Evolutionary conservation across 2,329 filamentous ascomycete genomes (phyloP).

Genomic region (Botryosphaeria dothidea): DNA sequence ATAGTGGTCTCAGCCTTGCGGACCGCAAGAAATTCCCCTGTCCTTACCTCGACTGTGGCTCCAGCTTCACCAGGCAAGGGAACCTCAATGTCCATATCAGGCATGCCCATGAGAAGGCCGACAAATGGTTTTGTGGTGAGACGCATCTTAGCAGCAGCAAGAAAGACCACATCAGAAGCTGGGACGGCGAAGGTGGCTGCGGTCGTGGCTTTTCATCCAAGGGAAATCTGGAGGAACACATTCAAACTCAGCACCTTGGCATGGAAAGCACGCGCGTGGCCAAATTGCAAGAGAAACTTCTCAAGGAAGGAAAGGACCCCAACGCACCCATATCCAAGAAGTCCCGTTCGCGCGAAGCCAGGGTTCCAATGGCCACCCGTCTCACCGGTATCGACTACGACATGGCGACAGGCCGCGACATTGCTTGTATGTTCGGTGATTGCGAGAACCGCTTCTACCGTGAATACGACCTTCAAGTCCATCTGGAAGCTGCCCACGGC

Average conservation of each 20-base stretch:
- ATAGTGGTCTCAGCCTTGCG: slow-evolving; percentile 53
- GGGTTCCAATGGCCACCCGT: slow-evolving; percentile 41
- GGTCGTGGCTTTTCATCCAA: slow-evolving; percentile 76
- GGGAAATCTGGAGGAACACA: slow-evolving; percentile 76
- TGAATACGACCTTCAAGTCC: slow-evolving; percentile 59
- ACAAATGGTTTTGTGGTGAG: slow-evolving; percentile 75
- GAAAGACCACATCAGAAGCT: slow-evolving; percentile 58
- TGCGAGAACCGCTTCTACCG: slow-evolving; percentile 47
- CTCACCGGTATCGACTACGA: slow-evolving; percentile 60
- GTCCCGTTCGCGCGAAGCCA: slow-evolving; percentile 16
- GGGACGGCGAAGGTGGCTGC: slow-evolving; percentile 70
- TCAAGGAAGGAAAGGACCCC: slow-evolving; percentile 29
- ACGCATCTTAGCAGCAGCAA: slow-evolving; percentile 58
- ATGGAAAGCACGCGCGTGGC: slow-evolving; percentile 43
- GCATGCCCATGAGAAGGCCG: slow-evolving; percentile 71
- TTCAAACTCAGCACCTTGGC: slow-evolving; percentile 80
- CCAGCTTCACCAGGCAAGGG: slow-evolving; percentile 78
- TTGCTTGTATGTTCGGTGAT: slow-evolving; percentile 51
- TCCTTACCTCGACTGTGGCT: slow-evolving; percentile 66
- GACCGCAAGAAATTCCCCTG: slow-evolving; percentile 65
- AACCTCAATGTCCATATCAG: slow-evolving; percentile 81
- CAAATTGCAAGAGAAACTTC: slow-evolving; percentile 41
- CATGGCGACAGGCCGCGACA: slow-evolving; percentile 48
- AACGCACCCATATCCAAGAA: not conserved
- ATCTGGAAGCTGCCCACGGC: slow-evolving; percentile 51